Base-by-base conservation (phyloP, 2,329 filamentous ascomycete species). In the Diplodia scrobiculata region DNA sequence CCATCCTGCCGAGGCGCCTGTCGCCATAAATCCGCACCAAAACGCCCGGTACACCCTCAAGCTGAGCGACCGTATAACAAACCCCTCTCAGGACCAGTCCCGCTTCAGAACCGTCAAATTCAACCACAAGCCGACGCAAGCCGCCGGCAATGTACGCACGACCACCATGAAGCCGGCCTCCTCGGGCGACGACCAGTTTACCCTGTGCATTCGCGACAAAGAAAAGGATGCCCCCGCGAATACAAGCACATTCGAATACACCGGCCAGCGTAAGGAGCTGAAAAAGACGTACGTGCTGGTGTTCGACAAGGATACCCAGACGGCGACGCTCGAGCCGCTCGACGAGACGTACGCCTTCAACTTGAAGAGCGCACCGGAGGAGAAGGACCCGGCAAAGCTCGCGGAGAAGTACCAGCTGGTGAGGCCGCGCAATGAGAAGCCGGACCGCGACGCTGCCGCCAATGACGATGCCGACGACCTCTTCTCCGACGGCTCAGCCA, bases 321-420 rank as follows among this genome's bases (percentile, higher is more conserved):
- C 85, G 66, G 95, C 95, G 70, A 87, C 95, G 32, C 84, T 97
- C 65, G 92, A 97, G 79, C 87, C 87, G 62, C 82, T 97, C 65
- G 87, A 91, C 74, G 89, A 88, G n/a, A 88, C 88, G 47, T 90
- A 96, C 78, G 89, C 91, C 73, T 93, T 97, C 89, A 97, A 97
- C 76, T 79, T 97, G 64, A 87, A 86, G 63, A 86, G 84, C 65
- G 87, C 87, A 14, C 91, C 89, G 2, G 85, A 83, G 69, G 88
- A 89, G 72, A 80, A 83, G 64, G 86, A 91, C 70, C 78, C 83
- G 63, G 84, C 85, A 34, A 86, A 84, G 72, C 81, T 96, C 48
- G 83, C 86, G 55, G 84, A 86, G 59, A 84, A 89, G 72, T 88
- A 91, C 73, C 82, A 87, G 10, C 91, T 91, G 68, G 82, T 95